Evolutionary conservation across 2,329 filamentous ascomycete genomes (phyloP).

Genomic region (Pezicula neosporulosa): DNA sequence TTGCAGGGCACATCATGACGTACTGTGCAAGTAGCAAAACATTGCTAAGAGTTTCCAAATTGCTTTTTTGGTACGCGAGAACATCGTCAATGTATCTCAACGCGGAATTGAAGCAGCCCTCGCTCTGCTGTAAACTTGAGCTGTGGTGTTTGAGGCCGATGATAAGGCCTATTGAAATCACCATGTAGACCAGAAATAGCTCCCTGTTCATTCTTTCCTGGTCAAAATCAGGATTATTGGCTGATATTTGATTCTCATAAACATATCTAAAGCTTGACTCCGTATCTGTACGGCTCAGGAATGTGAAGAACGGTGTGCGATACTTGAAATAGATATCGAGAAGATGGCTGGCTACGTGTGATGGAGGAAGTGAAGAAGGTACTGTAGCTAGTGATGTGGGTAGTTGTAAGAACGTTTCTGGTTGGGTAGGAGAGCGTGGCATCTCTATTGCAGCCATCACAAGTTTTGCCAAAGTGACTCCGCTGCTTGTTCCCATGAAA

Average conservation of each 20-base stretch:
- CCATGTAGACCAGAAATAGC: conserved; percentile 30
- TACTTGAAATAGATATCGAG: conserved; percentile 31
- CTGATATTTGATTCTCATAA: conserved; percentile 13
- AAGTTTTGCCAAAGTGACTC: conserved; percentile 30
- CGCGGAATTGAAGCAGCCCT: conserved; percentile 32
- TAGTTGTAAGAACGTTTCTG: conserved; percentile 10
- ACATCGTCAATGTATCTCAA: conserved; percentile 26
- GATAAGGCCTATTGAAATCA: conserved; percentile 30
- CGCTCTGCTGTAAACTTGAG: conserved; percentile 25
- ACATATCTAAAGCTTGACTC: conserved; percentile 23
- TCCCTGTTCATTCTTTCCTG: conserved; percentile 16
- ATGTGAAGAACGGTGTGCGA: conserved; percentile 29
- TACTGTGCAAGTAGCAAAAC: conserved; percentile 30
- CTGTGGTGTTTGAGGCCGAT: conserved; percentile 22
- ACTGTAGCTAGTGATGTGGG: conserved; percentile 5
- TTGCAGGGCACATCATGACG: conserved; percentile 27
- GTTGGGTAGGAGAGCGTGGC: conserved; percentile 1
- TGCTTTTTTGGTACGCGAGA: conserved; percentile 27
- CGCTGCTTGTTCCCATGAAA: conserved; percentile 30
- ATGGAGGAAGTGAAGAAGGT: conserved; percentile 27
- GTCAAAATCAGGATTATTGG: conserved; percentile 7
- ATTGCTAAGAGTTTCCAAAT: conserved; percentile 28
- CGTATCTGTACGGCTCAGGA: conserved; percentile 25
- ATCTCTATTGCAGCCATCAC: conserved; percentile 28
- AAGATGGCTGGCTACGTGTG: conserved; percentile 29